These are phyloP conservation scores for Acacia concinna DNA, from an alignment of 331 rosid genomes.

Conservation along the genomic window DNA sequence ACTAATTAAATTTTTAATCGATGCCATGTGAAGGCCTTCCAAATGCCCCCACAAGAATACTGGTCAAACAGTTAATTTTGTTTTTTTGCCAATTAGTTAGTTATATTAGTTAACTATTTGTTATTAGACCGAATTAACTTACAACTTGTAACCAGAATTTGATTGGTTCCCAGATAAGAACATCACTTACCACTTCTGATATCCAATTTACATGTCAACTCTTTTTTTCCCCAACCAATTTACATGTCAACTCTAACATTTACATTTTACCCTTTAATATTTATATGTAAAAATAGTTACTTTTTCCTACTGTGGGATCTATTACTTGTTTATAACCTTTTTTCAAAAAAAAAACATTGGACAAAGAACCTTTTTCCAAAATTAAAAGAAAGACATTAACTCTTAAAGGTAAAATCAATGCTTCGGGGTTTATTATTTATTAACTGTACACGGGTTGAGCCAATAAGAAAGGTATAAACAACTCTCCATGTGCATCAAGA, in stretches of 20 bases:
- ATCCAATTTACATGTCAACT: too few species aligned
- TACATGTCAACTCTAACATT: not conserved
- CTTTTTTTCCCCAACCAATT: too few species aligned
- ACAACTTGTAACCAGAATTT: not conserved
- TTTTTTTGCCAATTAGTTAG: not conserved
- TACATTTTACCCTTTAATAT: not conserved
- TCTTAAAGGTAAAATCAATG: too few species aligned
- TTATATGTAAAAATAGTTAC: not conserved
- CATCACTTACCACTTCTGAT: too few species aligned
- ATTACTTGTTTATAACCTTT: too few species aligned
- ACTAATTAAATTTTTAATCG: not conserved
- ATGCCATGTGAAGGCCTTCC: conserved; percentile 2
- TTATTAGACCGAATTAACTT: not conserved
- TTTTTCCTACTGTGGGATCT: not conserved
- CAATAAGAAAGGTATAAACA: too few species aligned
- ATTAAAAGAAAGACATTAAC: not conserved
- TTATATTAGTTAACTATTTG: conserved; percentile 7
- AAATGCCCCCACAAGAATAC: not conserved
- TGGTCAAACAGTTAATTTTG: conserved; percentile 28
- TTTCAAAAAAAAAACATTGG: too few species aligned
- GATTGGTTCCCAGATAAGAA: not conserved
- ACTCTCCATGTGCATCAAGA: too few species aligned
- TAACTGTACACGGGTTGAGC: too few species aligned
- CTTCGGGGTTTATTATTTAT: too few species aligned
- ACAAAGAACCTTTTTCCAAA: not conserved